These are phyloP conservation scores for Vanrija sp. DNA, from an alignment of 1,284 basidiomycete genomes.

Conservation along the genomic window DNA sequence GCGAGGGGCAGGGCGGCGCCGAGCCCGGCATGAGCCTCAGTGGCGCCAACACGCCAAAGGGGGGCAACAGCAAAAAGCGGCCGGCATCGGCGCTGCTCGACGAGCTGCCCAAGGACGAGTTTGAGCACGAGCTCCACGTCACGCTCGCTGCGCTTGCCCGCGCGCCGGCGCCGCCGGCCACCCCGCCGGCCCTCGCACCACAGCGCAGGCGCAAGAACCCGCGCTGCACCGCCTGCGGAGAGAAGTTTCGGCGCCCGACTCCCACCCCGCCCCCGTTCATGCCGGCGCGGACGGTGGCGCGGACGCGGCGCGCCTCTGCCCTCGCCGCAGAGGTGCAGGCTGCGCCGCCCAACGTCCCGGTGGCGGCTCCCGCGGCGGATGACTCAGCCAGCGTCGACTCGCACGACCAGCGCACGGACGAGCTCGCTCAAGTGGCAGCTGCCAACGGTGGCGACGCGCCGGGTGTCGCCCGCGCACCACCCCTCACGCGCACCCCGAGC, in stretches of 20 bases:
- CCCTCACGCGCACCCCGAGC: conserved; percentile 16
- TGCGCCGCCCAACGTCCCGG: neutral
- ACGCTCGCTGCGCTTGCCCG: too few species aligned
- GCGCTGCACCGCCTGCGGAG: conserved; percentile 6
- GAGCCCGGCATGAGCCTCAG: neutral
- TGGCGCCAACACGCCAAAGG: too few species aligned
- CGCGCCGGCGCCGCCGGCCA: too few species aligned
- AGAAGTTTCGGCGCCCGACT: conserved; percentile 5
- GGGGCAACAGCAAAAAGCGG: too few species aligned
- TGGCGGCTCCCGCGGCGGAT: neutral
- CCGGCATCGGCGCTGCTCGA: too few species aligned
- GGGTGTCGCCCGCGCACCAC: neutral
- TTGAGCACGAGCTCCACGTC: conserved; percentile 6
- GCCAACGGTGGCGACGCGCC: neutral
- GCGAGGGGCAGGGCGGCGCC: conserved; percentile 28
- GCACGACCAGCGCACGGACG: too few species aligned
- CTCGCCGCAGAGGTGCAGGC: conserved; percentile 8
- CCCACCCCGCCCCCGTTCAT: conserved; percentile 6
- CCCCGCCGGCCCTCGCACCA: neutral
- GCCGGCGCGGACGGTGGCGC: conserved; percentile 9
- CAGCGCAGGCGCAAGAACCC: neutral
- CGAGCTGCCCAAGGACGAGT: conserved; percentile 1
- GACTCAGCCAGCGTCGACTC: neutral
- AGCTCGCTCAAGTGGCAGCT: neutral
- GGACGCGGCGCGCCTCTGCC: conserved; percentile 10